Percentiles rank a stretch among this genome's conserved stretches.
Conservation (phyloP, 352 stramenopile genomes). For the Pythium insidiosum region DNA sequence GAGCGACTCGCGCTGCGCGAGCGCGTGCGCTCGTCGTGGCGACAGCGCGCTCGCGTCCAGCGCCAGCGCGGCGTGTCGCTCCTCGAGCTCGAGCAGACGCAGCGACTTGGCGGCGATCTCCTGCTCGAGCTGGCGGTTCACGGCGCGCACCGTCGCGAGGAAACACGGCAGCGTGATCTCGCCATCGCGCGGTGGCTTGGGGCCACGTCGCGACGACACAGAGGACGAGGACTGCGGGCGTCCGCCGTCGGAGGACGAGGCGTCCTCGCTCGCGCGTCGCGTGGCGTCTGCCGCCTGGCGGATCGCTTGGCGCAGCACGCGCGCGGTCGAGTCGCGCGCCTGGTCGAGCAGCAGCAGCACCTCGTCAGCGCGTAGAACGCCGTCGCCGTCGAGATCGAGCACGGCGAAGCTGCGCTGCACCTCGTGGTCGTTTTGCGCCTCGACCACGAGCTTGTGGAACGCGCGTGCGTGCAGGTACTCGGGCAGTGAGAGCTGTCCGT, state of each 20-base stretch:
- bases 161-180: conserved; percentile 72
- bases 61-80: conserved; percentile 5
- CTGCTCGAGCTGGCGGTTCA: conserved; percentile 58
- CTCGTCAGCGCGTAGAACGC: conserved; percentile 39
- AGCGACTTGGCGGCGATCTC: conserved; percentile 52
- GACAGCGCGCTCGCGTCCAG: not conserved
- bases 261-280: too few species aligned
- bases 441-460: conserved; percentile 41
- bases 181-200: conserved; percentile 15
- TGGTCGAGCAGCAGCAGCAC: conserved; percentile 44
- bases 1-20: conserved; percentile 11
- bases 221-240: not conserved
- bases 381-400: conserved; percentile 50
- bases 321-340: conserved; percentile 27
- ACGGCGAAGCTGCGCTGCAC: conserved; percentile 55
- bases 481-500: conserved; percentile 40
- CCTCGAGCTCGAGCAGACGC: conserved; percentile 30
- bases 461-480: conserved; percentile 55
- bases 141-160: conserved; percentile 35
- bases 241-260: too few species aligned
- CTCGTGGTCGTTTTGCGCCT: conserved; percentile 44
- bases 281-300: conserved; percentile 35
- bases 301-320: conserved; percentile 41
- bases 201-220: not conserved
- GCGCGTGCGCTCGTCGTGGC: not conserved